Base-by-base conservation (phyloP, 2,329 filamentous ascomycete genomes). In the Aspergillus versicolor region DNA sequence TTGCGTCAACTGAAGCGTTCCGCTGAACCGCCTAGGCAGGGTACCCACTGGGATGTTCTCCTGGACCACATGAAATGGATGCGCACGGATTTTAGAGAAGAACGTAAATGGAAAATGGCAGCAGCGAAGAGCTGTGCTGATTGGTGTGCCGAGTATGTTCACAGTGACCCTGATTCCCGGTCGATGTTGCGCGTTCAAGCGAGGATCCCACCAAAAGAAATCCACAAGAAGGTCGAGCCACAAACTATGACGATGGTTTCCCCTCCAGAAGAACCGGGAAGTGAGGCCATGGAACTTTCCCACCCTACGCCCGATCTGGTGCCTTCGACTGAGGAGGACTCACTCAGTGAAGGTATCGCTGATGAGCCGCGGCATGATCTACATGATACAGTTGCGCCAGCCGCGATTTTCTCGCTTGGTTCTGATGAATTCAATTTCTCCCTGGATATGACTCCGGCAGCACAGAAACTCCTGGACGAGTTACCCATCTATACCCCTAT, bases 11-110 rank as follows among this genome's bases (percentile, higher is more conserved):
- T 92, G 43, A 91, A 95, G 69, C 88, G 92, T 56, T 90, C 87
- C 40, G 82, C 87, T 2, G 94, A 99, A 73, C 92, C 93, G 4
- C 81, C 84, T 4, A 85, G 91, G 38, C 88, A 88, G 17, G 82
- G 85, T 1, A 87, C 88, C 2, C 93, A 97, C 65, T 90, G 88
- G 84, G 94, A 99, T 75, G 83, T 93, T 52, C 73, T 97, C 54
- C 78, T 99, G 32, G 84, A 92, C 64, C 92, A 99, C 77, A 91
- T 93, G 84, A 96, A 92, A 73, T 97, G 93, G 93, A 95, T 99
- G 91, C 86, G 92, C 50, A 97, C 92, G 2, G 94, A 99, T 74
- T 97, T 97, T 68, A 84, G 89, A 51, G 91, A 97, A 74, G 94
- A 97, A 73, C 82, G 91, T 41, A 96, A 96, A 71, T 96, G 92